Base-by-base conservation (phyloP, 1,284 basidiomycete genomes). In the Malassezia equina region DNA sequence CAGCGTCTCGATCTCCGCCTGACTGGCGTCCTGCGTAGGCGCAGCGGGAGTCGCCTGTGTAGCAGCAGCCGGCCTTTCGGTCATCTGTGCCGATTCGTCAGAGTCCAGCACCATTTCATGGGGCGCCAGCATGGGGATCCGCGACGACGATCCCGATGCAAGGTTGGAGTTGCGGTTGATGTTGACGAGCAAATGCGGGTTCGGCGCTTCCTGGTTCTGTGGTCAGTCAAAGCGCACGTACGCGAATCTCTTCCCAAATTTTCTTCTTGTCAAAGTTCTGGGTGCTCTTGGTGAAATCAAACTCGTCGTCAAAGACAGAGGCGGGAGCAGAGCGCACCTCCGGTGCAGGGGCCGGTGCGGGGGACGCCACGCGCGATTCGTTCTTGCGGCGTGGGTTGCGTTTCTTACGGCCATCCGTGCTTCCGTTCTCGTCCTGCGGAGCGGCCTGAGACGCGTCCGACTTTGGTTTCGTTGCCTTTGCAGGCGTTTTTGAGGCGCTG, bases 241-340 rank as follows among this genome's bases (percentile, higher is more conserved):
- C 52, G 34, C 55, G 55, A 33, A 57, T 57, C 32, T 57, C 55
- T 8, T 57, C 55, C 55, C 55, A 57, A 11, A 49, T 51, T 29
- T 57, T 57, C 19, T 57, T 57, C 39, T 57, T 57, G 39, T 57
- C 55, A 43, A 57, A 57, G 32, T 31, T 50, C 33, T 52, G 55
- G 1, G 47, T 34, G 40, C 50, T 57, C 44, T 57, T 57, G 31
- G 43, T 46, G 39, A 51, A 57, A 34, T 57, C 55, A 25, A 57
- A 57, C 39, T 57, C 55, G 11, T 48, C 45, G 4, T 33, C 36
- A 34, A 9, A 21, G 12, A n/a, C 15, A 12, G 28, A 2, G 4
- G 29, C 11, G 23, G 44, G 24, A 11, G 19, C 19, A 8, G 29
- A 23, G n/a, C 11, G 13, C 29, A 29, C 29, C 11, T 7, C 27